Evolutionary conservation across 75 land plant species (phyloP), one percentile per base, ranked within the genome.

Genomic region (Cryptomeria japonica): DNA sequence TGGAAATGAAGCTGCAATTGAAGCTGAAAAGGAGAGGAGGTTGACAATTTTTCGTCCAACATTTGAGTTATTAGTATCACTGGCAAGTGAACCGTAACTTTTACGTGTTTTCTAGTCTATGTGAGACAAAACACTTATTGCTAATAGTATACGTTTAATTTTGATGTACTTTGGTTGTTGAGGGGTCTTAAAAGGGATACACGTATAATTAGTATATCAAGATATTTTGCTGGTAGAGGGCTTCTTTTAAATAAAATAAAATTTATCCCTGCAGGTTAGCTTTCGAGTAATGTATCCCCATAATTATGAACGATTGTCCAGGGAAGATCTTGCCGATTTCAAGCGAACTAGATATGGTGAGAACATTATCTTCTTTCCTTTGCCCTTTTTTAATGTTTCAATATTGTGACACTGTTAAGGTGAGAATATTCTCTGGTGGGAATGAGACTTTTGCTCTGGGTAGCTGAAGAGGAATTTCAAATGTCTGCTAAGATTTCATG

Each of bases 281-380:
- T 95, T 91, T 83, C 89, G 95, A 64, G 97, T 96, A 82, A 93
- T 94, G 87, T 96, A 95, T 93, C 98, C 98, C 25, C 84, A 92
- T 78, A 93, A 93, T 85, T 95, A 95, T 91, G 89, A 94, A 87
- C 90, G 89, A 7, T 94, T 97, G 85, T 94, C 99, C 38, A 93
- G 89, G 75, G 99, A 96, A 87, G 98, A 98, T 84, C 88, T 89
- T 53, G 95, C 92, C 47, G 99, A 98, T 90, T 96, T 96, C 77
- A 95, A 95, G 80, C 95, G 94, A 47, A 95, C 96, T 39, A 93
- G 99, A 95, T 94, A 93, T 92, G 99, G 98, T 97, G 94, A 34
- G 73, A 37, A 39, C 18, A 38, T 86, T 87, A 19, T 36, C 42
- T 75, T 2, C n/a, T 32, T 14, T 9, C n/a, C 42, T 56, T 13